These are phyloP conservation scores for Fusarium longipes DNA, from an alignment of 2,329 filamentous ascomycete species.

Conservation along the genomic window DNA sequence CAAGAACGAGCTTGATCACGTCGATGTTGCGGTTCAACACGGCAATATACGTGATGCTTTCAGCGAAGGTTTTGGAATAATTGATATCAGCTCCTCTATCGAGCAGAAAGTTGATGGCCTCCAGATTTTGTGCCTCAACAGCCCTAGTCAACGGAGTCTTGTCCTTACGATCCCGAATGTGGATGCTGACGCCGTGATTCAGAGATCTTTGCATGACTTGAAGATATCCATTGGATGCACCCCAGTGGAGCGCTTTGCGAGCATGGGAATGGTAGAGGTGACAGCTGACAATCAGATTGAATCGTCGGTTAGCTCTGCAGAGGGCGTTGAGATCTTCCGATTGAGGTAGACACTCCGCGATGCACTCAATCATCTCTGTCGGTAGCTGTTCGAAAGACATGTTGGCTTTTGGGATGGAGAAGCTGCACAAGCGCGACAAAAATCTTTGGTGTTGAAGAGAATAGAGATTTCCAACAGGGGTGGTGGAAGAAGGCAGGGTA, in stretches of 20 bases:
- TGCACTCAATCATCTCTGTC: conserved; percentile 7
- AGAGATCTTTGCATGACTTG: not conserved
- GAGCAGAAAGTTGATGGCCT: not conserved
- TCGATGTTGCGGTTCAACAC: not conserved
- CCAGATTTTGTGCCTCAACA: not conserved
- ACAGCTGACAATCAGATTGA: not conserved
- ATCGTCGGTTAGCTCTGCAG: not conserved
- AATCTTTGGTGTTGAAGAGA: too few relatives aligned
- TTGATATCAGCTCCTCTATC: not conserved
- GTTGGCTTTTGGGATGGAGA: too few relatives aligned
- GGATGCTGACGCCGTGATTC: not conserved
- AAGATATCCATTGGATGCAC: not conserved
- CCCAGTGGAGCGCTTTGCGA: conserved; percentile 2
- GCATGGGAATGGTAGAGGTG: conserved; percentile 2
- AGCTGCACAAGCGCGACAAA: too few relatives aligned
- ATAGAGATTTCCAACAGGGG: too few relatives aligned
- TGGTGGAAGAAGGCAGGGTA: too few relatives aligned
- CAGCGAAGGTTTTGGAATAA: not conserved
- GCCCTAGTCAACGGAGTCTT: conserved; percentile 4
- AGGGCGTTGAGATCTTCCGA: not conserved
- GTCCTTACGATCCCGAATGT: not conserved
- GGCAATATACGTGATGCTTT: conserved; percentile 6
- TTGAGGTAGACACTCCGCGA: not conserved
- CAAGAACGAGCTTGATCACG: not conserved
- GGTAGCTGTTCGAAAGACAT: conserved; percentile 8